Base-by-base conservation (phyloP, 495 filamentous ascomycete species). In the Chaetomium fimeti region DNA sequence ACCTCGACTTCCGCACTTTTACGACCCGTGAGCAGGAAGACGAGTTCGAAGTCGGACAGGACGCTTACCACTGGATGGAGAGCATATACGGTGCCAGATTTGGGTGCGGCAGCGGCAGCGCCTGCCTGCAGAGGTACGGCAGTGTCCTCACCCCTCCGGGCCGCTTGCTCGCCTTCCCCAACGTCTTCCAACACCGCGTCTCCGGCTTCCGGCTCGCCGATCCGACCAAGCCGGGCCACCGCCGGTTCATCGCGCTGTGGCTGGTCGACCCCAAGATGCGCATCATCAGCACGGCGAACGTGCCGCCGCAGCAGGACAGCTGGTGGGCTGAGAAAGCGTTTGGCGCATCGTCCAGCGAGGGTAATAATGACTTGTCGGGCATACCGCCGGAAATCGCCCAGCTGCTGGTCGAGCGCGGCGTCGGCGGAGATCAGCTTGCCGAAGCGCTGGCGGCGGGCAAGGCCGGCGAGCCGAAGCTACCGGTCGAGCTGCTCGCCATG, bases 181-280 rank as follows among this genome's bases (percentile, higher is more conserved):
- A 81, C 60, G 67, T 72, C 27, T 69, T 81, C 22, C 85, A 87
- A 48, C 83, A 88, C 65, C 76, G 77, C 4, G 83, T 84, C 0
- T 73, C 76, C 5, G 73, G 77, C 0, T 87, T 87, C 68, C 61
- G 55, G 2, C 78, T 87, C 15, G 69, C 52, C 3, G 83, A 88
- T 63, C 65, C 57, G 0, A 78, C 79, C 0, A 81, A 78, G 64
- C 79, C 81, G 0, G 85, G 85, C 6, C 82, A 86, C 60, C 69
- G 82, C 16, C 81, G 83, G 56, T 81, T 86, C 61, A 73, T 88
- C 5, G 82, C 81, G 0, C 65, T 88, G 16, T 87, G 80, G 68
- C 72, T 88, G 3, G 78, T 88, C 2, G 83, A 87, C 67, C 85
- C 84, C 0, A 57, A 76, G 38, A 64, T 67, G 11, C 77, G 78